phyloP scores from a whole-genome alignment of 2,329 filamentous ascomycete species.

The Colletotrichum chlorophyti region DNA sequence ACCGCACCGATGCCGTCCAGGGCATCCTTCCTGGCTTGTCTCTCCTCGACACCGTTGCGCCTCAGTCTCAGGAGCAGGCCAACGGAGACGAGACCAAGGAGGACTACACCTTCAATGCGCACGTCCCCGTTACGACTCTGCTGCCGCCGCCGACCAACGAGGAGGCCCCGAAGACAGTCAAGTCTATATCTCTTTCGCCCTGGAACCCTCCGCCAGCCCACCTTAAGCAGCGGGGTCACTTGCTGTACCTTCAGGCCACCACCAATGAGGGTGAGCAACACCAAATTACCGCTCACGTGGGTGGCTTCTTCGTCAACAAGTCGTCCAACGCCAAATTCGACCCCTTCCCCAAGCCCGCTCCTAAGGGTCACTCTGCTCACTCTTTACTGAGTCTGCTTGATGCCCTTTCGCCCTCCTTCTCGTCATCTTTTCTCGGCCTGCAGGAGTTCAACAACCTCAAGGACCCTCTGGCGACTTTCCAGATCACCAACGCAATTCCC shows the following conservation, averaged over 20 bases:
- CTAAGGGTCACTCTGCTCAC: constrained; percentile 82
- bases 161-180: constrained; percentile 85
- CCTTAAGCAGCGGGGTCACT: constrained; percentile 87
- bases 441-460: constrained; percentile 85
- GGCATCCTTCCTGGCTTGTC: constrained; percentile 86
- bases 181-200: constrained; percentile 83
- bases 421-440: constrained; percentile 75
- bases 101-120: constrained; percentile 79
- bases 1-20: constrained; percentile 85
- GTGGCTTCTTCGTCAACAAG: constrained; percentile 97
- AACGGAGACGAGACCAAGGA: constrained; percentile 55
- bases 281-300: constrained; percentile 91
- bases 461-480: constrained; percentile 91
- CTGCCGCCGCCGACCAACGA: constrained; percentile 69
- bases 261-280: constrained; percentile 95
- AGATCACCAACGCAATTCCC: constrained; percentile 93
- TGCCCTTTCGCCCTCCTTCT: constrained; percentile 84
- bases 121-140: constrained; percentile 72
- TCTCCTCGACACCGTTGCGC: constrained; percentile 80
- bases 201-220: constrained; percentile 98
- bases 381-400: constrained; percentile 84
- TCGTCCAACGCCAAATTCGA: constrained; percentile 96
- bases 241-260: constrained; percentile 87
- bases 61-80: constrained; percentile 46
- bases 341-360: constrained; percentile 78